Evolutionary conservation across 805 yeast species (phyloP), one percentile per base, ranked within the genome.

Genomic region (Wickerhamomyces xylosicus): DNA sequence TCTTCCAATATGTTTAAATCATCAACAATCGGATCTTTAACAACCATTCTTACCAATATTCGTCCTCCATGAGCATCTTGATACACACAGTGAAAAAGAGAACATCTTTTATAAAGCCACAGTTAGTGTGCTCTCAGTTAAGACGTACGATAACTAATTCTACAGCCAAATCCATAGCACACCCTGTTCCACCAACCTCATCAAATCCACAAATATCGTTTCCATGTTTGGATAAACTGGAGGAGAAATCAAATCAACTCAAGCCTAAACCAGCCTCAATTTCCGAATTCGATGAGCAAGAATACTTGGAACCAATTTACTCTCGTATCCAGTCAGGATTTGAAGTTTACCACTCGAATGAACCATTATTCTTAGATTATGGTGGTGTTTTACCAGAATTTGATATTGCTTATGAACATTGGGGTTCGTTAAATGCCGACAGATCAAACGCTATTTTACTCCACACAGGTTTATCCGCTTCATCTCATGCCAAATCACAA

Each of bases 381-480:
- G 97, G 97, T 13, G 92, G 89, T 1, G 67, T 62, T 45, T 62
- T 89, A 28, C 85, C 85, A 2, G 74, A 72, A 44, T 85, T 72
- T 49, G 77, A 83, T 48, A 67, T 89, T n/a, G 97, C 96, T 0
- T 89, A 84, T 61, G 97, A 89, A 58, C 74, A 89, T 3, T 89
- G 97, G 97, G 97, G 97, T 2, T 48, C 54, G 6, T 65, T 89
- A 45, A 82, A 84, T 47, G 56, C 61, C 2, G 70, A 65, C 35
- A 74, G 64, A 45, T 73, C 82, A 17, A 89, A 89, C 54, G 83
- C 87, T 11, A 73, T 89, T 17, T 64, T 89, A 29, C 61, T 89
- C 9, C 96, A 89, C 52, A 89, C 97, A 1, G 97, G 97, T 0
- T 67, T 89, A 16, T 84, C 95, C 0, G 96, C 96, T 0, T 84